Percentiles rank a stretch among this genome's conserved stretches.
These are phyloP conservation scores for Volvox carteri DNA, from an alignment of 163 green algal species.

Conservation along the genomic window DNA sequence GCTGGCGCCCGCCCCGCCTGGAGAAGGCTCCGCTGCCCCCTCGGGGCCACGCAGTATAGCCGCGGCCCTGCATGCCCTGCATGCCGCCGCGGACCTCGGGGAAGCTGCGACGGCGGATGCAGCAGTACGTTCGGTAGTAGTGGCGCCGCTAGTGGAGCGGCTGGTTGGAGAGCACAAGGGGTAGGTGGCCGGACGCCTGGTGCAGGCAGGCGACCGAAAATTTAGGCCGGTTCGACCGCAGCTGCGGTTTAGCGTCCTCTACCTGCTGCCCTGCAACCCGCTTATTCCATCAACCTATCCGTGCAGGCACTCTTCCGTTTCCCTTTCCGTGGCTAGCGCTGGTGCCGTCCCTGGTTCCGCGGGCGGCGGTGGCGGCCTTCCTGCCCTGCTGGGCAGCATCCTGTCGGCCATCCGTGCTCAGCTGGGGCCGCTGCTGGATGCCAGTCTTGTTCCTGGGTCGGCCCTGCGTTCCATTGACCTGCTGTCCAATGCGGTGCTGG, in stretches of 20 bases:
- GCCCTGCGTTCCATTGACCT: conserved; percentile 85
- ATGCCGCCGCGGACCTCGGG: conserved; percentile 86
- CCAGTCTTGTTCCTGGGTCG: conserved; percentile 60
- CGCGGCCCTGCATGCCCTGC: conserved; percentile 83
- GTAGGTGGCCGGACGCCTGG: conserved; percentile 20
- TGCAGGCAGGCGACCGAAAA: neutral
- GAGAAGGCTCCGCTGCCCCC: neutral
- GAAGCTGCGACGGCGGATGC: conserved; percentile 75
- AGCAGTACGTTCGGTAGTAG: conserved; percentile 67
- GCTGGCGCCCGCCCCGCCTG: conserved; percentile 40
- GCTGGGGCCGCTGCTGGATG: conserved; percentile 71
- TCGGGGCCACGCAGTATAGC: conserved; percentile 34
- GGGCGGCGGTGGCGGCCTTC: conserved; percentile 28
- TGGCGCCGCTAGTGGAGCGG: conserved; percentile 77
- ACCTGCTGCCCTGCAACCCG: too few relatives aligned
- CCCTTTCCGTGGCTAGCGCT: neutral
- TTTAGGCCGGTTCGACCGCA: too few relatives aligned
- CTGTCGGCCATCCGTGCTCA: conserved; percentile 57
- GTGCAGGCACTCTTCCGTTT: too few relatives aligned
- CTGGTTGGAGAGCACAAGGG: conserved; percentile 62
- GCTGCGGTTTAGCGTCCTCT: too few relatives aligned
- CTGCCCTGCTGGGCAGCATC: conserved; percentile 57
- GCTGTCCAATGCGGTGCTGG: conserved; percentile 85
- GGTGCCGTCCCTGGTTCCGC: neutral
- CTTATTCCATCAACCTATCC: too few relatives aligned